Conservation (phyloP, 495 filamentous ascomycete species). For the Immersiella caudata region DNA sequence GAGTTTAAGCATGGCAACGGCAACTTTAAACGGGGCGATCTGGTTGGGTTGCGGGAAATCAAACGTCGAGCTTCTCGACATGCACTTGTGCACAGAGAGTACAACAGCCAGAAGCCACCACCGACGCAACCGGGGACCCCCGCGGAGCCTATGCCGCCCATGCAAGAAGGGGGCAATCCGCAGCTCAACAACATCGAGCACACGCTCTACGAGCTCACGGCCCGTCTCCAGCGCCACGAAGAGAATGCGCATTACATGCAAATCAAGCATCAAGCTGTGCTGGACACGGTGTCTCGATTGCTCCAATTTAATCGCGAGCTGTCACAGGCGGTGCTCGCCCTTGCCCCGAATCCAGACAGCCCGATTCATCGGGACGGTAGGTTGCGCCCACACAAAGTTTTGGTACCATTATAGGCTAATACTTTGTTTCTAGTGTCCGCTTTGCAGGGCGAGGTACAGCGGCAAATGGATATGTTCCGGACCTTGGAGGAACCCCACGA, state of each 20-base stretch:
- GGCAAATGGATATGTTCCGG: conserved; percentile 75
- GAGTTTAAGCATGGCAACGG: conserved; percentile 99
- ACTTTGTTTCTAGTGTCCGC: conserved; percentile 60
- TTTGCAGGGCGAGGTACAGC: conserved; percentile 83
- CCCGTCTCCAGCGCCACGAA: conserved; percentile 76
- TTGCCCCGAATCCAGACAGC: conserved; percentile 68
- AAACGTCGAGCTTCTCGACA: conserved; percentile 96
- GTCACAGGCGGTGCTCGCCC: conserved; percentile 67
- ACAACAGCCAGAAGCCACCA: conserved; percentile 78
- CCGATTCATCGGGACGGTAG: conserved; percentile 65
- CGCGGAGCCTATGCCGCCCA: conserved; percentile 69
- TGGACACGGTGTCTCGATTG: conserved; percentile 77
- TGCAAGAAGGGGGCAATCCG: conserved; percentile 73
- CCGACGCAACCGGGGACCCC: conserved; percentile 81
- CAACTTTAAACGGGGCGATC: conserved; percentile 93
- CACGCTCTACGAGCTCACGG: conserved; percentile 76
- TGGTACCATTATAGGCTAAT: conserved; percentile 38
- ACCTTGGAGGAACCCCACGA: conserved; percentile 75
- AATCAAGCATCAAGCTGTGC: conserved; percentile 77
- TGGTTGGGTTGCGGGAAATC: conserved; percentile 90
- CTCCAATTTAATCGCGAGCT: conserved; percentile 71
- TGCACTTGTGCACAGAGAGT: conserved; percentile 92
- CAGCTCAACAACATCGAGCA: conserved; percentile 79
- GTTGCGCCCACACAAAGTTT: conserved; percentile 32
- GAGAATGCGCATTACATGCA: conserved; percentile 78